Base-by-base conservation (phyloP, 1,284 basidiomycete species). In the Cutaneotrichosporon arboriforme region DNA sequence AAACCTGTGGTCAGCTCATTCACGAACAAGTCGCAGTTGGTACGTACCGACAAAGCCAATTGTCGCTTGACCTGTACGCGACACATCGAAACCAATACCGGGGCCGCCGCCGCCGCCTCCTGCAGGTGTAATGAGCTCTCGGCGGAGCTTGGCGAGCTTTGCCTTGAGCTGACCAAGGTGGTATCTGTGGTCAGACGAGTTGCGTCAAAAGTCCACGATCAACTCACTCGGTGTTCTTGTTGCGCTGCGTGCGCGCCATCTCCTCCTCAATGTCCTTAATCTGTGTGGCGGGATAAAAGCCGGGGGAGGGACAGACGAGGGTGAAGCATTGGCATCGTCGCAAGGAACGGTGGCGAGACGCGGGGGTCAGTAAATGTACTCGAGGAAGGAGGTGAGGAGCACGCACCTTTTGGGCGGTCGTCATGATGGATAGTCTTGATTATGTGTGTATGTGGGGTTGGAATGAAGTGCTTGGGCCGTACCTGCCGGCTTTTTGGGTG, bases 141-240 rank as follows among this genome's bases (percentile, higher is more conserved):
- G 83, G 61, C 91, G 83, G 45, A 98, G 85, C 75, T 98, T 98
- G 48, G 96, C 96, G 47, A 98, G 85, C 77, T 98, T 99, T 57
- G 96, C 79, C 68, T 97, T 97, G 70, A 97, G 84, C 77, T 97
- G 91, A 52, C 94, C 94, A 58, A 96, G 77, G 77, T 97, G 93
- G 76, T 93, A 96, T 77, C 87, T 74, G 55, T n/a, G 7, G 18
- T 40, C 43, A 43, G 45, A 31, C 26, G 22, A n/a, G 14, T 38
- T 31, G 26, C 7, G 10, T 7, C 26, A 31, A 10, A 10, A 31
- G n/a, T n/a, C 10, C 26, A 10, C 5, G 26, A 5, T 41, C 23
- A 14, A 64, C 71, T 59, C 58, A 75, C 66, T 76, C 75, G 12
- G 78, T 77, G 37, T 75, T 79, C 84, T 98, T 98, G 78, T 98